Conservation (phyloP, 495 filamentous ascomycete genomes). For the Daldinia concentrica region DNA sequence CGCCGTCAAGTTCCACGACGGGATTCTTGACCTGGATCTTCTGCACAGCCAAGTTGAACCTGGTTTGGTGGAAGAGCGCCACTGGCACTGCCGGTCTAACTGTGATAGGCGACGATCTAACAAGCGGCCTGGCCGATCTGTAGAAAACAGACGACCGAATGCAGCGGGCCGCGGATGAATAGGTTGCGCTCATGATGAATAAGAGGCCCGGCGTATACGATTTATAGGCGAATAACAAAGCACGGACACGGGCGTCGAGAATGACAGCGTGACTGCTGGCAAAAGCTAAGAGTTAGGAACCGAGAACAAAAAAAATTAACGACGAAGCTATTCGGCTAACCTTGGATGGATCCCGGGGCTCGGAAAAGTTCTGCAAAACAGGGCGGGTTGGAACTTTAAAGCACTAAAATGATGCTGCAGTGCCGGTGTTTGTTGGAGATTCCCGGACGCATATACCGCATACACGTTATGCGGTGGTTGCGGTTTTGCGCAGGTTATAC, state of each 20-base stretch:
- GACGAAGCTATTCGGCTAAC: background rate
- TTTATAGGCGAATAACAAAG: slow-evolving; percentile 25
- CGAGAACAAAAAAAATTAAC: slow-evolving; percentile 13
- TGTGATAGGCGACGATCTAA: slow-evolving; percentile 40
- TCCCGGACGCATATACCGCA: slow-evolving; percentile 22
- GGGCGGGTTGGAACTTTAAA: slow-evolving; percentile 7
- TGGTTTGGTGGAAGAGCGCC: slow-evolving; percentile 46
- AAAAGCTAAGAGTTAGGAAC: slow-evolving; percentile 19
- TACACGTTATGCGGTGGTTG: slow-evolving; percentile 16
- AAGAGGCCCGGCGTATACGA: slow-evolving; percentile 17
- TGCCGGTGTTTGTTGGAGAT: slow-evolving; percentile 22
- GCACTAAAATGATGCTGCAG: slow-evolving; percentile 14
- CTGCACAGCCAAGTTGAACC: slow-evolving; percentile 38
- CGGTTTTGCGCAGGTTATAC: slow-evolving; percentile 15
- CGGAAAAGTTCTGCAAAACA: slow-evolving; percentile 20
- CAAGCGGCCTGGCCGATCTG: slow-evolving; percentile 43
- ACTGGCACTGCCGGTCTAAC: slow-evolving; percentile 40
- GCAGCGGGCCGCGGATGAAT: slow-evolving; percentile 40
- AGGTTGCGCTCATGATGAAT: slow-evolving; percentile 42
- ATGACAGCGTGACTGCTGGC: background rate
- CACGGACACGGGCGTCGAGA: background rate
- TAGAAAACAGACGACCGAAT: slow-evolving; percentile 42
- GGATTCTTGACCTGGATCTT: slow-evolving; percentile 99
- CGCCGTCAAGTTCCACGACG: slow-evolving; percentile 95
- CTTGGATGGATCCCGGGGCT: slow-evolving; percentile 21